phyloP scores from a whole-genome alignment of 768 basidiomycete species.

The Leccinum boreale region DNA sequence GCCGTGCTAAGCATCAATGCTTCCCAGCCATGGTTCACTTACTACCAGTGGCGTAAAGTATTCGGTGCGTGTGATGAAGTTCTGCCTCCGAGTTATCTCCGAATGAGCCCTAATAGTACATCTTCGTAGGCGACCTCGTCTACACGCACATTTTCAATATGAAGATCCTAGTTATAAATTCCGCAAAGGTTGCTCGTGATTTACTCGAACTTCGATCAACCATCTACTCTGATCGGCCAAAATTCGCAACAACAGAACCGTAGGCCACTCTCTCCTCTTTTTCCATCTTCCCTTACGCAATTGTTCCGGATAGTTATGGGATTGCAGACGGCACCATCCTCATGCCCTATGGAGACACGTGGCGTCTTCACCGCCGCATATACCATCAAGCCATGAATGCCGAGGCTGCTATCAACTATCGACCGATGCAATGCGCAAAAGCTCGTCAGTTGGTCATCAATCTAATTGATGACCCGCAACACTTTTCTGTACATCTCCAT shows the following conservation, averaged over 20 bases:
- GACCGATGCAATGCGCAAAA: conserved; percentile 32
- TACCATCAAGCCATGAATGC: conserved; percentile 34
- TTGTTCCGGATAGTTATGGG: conserved; percentile 23
- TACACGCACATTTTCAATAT: conserved; percentile 21
- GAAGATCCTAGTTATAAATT: conserved; percentile 28
- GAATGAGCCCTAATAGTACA: background rate
- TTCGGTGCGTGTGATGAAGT: conserved; percentile 14
- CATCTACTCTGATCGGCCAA: conserved; percentile 35
- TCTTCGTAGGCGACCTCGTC: conserved; percentile 18
- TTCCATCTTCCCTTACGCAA: background rate
- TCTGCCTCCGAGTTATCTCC: background rate
- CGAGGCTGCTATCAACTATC: conserved; percentile 27
- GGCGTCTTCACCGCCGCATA: conserved; percentile 35
- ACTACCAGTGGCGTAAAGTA: conserved; percentile 29
- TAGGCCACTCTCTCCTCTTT: background rate
- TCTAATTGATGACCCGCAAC: conserved; percentile 28
- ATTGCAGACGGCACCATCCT: conserved; percentile 33
- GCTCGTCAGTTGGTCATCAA: conserved; percentile 31
- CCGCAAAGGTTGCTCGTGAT: conserved; percentile 25
- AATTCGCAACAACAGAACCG: conserved; percentile 21
- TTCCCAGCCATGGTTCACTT: conserved; percentile 33
- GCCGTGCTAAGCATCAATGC: conserved; percentile 24
- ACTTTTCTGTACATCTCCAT: conserved; percentile 23
- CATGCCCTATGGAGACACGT: conserved; percentile 37
- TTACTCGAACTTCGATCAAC: conserved; percentile 27